Evolutionary conservation across 1,284 basidiomycete genomes (phyloP).

Genomic region (Vanrija humicola): DNA sequence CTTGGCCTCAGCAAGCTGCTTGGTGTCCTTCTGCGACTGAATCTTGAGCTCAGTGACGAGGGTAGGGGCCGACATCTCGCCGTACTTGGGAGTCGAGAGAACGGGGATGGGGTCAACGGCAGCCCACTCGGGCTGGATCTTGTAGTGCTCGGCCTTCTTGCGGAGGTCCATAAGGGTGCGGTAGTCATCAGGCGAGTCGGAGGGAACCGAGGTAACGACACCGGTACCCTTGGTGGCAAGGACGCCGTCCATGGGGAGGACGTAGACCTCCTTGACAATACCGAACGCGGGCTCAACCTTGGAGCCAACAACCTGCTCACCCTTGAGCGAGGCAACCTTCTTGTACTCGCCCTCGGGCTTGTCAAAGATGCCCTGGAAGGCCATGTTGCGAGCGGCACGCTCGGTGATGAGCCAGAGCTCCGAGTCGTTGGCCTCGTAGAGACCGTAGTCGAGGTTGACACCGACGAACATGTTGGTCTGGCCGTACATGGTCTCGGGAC

Average conservation of each 20-base stretch:
- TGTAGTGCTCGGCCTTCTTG: constrained; percentile 97
- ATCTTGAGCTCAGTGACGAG: constrained; percentile 90
- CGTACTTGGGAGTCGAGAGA: constrained; percentile 82
- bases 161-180: constrained; percentile 85
- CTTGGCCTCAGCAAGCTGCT: constrained; percentile 92
- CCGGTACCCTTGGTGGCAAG: constrained; percentile 96
- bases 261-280: constrained; percentile 81
- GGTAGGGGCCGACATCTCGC: constrained; percentile 84
- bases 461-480: constrained; percentile 99
- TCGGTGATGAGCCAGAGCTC: constrained; percentile 88
- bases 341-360: constrained; percentile 65
- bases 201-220: constrained; percentile 96
- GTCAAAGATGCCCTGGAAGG: constrained; percentile 80
- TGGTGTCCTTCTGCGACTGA: constrained; percentile 88
- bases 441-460: constrained; percentile 82
- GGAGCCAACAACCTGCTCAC: constrained; percentile 78
- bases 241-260: constrained; percentile 97
- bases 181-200: constrained; percentile 97
- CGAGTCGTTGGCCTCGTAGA: constrained; percentile 77
- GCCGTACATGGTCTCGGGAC: constrained; percentile 99
- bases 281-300: constrained; percentile 86
- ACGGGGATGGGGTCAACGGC: constrained; percentile 83
- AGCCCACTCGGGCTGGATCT: constrained; percentile 87
- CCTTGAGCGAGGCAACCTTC: constrained; percentile 71
- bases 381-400: constrained; percentile 94